Base-by-base conservation (phyloP, 805 yeast genomes). In the Ogataea paradorogensis region DNA sequence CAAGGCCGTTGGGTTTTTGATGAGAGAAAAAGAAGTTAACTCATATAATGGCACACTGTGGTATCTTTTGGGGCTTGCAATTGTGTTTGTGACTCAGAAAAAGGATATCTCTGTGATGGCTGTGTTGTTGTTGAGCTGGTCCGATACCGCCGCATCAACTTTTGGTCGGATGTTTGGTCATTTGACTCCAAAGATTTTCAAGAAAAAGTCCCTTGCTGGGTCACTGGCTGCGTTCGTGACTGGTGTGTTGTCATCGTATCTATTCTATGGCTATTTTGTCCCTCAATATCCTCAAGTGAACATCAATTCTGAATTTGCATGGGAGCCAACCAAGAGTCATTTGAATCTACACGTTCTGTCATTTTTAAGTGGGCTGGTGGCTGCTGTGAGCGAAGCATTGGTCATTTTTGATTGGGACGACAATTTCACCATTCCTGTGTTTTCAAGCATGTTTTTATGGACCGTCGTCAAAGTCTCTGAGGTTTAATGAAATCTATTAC, bases 61-160 rank as follows among this genome's bases (percentile, higher is more conserved):
- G 84, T 93, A 88, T 59, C 66, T 89, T 27, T 68, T 84, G 1
- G 99, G 99, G 5, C 66, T 88, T 32, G 66, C 78, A 18, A 65
- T 87, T 47, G 87, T 89, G 8, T 85, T 89, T 54, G 46, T 71
- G 1, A 61, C 79, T 15, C 82, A 79, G 53, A 80, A 91, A 10
- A 87, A 88, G 63, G 99, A 93, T 55, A 80, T 93, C 34, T 71
- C 82, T 1, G 68, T 90, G 20, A 71, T 88, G 67, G 71, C 95
- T 15, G 79, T 89, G 3, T 70, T 89, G 48, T 68, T 91, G 35
- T 73, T 93, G 47, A 85, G 96, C 56, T 93, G 98, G 98, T 89
- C 95, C 5, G 99, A 93, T 58, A 88, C 98, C 8, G 91, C 97
- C 2, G 99, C 99, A 2, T 87, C 96, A 3, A 87, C 96, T 0